Evolutionary conservation across 1,284 basidiomycete species (phyloP).

Genomic region (Ganoderma lucidum): DNA sequence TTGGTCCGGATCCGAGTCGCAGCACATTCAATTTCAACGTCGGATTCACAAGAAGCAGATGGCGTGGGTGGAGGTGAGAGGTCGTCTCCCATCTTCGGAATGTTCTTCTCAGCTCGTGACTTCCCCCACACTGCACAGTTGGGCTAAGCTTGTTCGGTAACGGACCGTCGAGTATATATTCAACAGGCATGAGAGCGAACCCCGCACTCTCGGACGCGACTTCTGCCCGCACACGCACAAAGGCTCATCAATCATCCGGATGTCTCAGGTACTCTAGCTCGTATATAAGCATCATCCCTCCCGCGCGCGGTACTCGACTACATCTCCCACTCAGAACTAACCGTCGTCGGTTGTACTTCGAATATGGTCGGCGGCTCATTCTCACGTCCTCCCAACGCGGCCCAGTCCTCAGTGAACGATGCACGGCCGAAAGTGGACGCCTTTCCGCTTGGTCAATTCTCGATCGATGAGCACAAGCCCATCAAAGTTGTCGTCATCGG

Average conservation of each 20-base stretch:
- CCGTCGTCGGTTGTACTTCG: background rate
- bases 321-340: background rate
- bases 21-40: background rate
- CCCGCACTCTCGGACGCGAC: background rate
- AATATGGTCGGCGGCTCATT: slow-evolving; percentile 1
- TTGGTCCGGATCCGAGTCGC: background rate
- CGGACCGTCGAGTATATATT: background rate
- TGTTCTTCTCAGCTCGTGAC: background rate
- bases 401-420: background rate
- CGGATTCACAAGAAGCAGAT: background rate
- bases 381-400: slow-evolving; percentile 29
- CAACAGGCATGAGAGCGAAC: background rate
- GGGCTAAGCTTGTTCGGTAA: background rate
- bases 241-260: background rate
- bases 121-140: background rate
- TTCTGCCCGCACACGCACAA: background rate
- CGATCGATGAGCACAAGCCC: slow-evolving; percentile 56
- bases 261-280: slow-evolving; percentile 26
- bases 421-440: background rate
- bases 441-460: slow-evolving; percentile 39
- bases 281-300: background rate
- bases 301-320: background rate
- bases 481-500: slow-evolving; percentile 61
- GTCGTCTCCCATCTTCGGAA: background rate
- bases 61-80: slow-evolving; percentile 4